These are phyloP conservation scores for Pyronema domesticum DNA, from an alignment of 495 filamentous ascomycete genomes.

Conservation along the genomic window DNA sequence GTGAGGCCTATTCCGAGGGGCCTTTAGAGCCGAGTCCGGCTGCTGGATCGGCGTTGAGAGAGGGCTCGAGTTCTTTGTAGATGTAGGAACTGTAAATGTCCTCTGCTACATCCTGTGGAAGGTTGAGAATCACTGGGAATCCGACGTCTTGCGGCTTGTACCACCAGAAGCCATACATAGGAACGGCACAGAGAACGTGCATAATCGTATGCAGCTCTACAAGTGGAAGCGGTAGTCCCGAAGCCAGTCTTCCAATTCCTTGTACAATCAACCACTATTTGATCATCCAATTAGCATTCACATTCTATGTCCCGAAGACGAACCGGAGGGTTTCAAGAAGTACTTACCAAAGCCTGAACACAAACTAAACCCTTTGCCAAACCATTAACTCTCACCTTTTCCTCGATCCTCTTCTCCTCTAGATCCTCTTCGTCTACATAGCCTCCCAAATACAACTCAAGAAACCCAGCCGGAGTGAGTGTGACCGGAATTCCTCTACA, in stretches of 20 bases:
- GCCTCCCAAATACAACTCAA: not conserved
- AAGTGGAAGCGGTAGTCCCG: conserved; percentile 19
- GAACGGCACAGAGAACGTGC: conserved; percentile 22
- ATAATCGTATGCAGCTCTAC: conserved; percentile 27
- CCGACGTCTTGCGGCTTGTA: conserved; percentile 11
- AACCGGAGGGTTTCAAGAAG: conserved; percentile 22
- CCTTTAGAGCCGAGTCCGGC: too few species aligned
- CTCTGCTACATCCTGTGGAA: not conserved
- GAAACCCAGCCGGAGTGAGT: not conserved
- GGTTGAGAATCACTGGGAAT: conserved; percentile 3
- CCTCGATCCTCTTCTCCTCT: conserved; percentile 2
- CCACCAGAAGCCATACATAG: conserved; percentile 20
- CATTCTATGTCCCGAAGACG: too few species aligned
- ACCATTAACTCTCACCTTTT: conserved; percentile 26
- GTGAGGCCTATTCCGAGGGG: too few species aligned
- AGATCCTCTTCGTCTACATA: not conserved
- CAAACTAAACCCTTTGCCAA: too few species aligned
- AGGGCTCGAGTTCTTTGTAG: too few species aligned
- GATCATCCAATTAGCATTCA: too few species aligned
- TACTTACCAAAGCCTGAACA: too few species aligned
- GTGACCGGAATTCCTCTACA: not conserved
- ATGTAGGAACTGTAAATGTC: conserved; percentile 1
- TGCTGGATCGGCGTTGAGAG: too few species aligned
- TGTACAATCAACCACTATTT: conserved; percentile 28
- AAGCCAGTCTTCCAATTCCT: conserved; percentile 13